These are phyloP conservation scores for Phytophthora kernoviae DNA, from an alignment of 352 stramenopile genomes.

Conservation along the genomic window DNA sequence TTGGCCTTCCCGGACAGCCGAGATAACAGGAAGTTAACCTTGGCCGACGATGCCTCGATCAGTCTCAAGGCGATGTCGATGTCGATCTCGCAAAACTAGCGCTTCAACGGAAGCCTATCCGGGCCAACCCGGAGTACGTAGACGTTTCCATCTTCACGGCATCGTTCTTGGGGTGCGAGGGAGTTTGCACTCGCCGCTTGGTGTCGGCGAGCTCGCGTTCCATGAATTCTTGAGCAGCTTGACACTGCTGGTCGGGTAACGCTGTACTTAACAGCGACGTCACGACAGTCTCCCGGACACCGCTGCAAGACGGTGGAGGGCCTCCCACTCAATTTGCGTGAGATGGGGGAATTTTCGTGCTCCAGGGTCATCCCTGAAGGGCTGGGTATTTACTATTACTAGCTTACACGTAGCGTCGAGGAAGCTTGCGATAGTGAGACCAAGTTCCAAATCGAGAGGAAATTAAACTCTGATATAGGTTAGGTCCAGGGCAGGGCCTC, in stretches of 20 bases:
- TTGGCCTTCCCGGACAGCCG: conserved; percentile 21
- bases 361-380: background rate
- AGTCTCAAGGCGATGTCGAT: conserved; percentile 14
- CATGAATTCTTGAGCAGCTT: conserved; percentile 12
- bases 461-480: too few relatives aligned
- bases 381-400: too few relatives aligned
- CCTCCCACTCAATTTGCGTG: background rate
- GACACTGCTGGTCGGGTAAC: background rate
- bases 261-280: background rate
- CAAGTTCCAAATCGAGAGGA: too few relatives aligned
- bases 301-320: background rate
- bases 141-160: conserved; percentile 7
- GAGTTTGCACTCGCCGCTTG: background rate
- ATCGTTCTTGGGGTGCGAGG: conserved; percentile 3
- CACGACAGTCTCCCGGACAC: background rate
- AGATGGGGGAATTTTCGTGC: background rate
- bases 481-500: too few relatives aligned
- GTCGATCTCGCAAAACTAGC: conserved; percentile 24
- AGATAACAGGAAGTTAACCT: conserved; percentile 20
- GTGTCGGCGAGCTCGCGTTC: conserved; percentile 8
- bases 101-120: conserved; percentile 5
- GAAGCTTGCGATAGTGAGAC: too few relatives aligned
- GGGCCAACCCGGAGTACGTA: background rate
- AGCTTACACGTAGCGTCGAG: too few relatives aligned
- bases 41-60: conserved; percentile 6